A percentile compares a stretch with the other conserved stretches of the same genome.
phyloP scores from a whole-genome alignment of 306 rosid species.

The Medicago truncatula region DNA sequence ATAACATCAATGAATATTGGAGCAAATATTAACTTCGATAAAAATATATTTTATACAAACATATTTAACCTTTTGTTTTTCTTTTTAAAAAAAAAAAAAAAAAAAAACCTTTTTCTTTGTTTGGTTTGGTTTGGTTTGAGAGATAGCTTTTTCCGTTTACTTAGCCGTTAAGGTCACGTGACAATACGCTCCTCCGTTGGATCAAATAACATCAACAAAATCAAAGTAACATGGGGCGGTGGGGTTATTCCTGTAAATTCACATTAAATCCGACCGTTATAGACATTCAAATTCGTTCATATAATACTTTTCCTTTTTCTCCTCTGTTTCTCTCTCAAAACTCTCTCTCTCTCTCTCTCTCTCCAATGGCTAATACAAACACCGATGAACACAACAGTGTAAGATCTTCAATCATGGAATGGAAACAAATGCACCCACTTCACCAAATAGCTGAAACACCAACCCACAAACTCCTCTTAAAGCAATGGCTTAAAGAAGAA shows the following conservation, averaged over 20 bases:
- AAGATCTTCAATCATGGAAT: constrained; percentile 67
- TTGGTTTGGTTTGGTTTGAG: too few relatives aligned
- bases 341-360: background rate
- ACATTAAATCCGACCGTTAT: constrained; percentile 68
- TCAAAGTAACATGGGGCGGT: background rate
- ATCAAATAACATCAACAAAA: background rate
- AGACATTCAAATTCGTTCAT: constrained; percentile 34
- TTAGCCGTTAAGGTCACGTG: constrained; percentile 3
- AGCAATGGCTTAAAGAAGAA: constrained; percentile 97
- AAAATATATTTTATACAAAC: too few relatives aligned
- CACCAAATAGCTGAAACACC: constrained; percentile 93
- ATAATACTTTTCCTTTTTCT: background rate
- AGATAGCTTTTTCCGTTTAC: background rate
- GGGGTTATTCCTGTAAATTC: constrained; percentile 29
- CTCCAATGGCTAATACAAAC: constrained; percentile 59
- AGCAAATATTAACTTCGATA: too few relatives aligned
- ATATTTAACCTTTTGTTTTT: too few relatives aligned
- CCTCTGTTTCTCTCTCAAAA: constrained; percentile 22
- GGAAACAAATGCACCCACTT: constrained; percentile 80
- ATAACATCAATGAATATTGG: too few relatives aligned
- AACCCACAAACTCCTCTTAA: constrained; percentile 92
- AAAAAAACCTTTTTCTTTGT: too few relatives aligned
- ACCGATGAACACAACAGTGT: constrained; percentile 51
- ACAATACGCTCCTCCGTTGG: constrained; percentile 18
- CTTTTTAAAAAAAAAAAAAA: too few relatives aligned